Evolutionary conservation across 495 filamentous ascomycete genomes (phyloP).

Genomic region (Daldinia caldariorum): DNA sequence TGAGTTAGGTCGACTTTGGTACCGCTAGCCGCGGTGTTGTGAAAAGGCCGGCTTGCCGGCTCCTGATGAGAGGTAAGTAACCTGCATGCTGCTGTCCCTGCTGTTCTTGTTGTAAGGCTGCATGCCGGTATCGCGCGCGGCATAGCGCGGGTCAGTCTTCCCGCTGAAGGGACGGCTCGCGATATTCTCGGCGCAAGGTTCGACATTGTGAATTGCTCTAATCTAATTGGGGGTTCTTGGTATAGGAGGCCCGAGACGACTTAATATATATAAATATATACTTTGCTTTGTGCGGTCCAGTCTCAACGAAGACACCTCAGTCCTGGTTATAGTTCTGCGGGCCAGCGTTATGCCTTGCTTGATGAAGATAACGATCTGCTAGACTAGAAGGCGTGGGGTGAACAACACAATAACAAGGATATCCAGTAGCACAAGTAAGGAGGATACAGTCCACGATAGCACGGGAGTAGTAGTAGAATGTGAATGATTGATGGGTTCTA

Average conservation of each 20-base stretch:
- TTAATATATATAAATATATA: conserved; percentile 18
- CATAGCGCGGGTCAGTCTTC: conserved; percentile 33
- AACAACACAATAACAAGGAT: conserved; percentile 6
- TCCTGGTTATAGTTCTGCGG: conserved; percentile 11
- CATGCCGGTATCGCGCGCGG: conserved; percentile 24
- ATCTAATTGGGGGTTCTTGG: neutral
- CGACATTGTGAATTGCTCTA: conserved; percentile 38
- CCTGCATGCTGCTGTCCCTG: conserved; percentile 11
- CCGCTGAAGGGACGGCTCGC: conserved; percentile 36
- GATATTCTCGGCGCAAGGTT: conserved; percentile 32
- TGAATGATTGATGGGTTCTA: conserved; percentile 12
- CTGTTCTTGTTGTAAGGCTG: conserved; percentile 20
- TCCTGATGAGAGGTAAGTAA: conserved; percentile 14
- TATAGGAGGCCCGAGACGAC: neutral
- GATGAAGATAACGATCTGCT: conserved; percentile 12
- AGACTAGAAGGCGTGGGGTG: conserved; percentile 5
- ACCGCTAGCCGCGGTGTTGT: conserved; percentile 15
- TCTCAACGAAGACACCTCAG: conserved; percentile 1
- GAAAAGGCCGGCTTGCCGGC: conserved; percentile 25
- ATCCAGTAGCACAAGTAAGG: conserved; percentile 8
- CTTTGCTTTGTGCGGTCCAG: neutral
- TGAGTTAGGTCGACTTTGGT: conserved; percentile 7
- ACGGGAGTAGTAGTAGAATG: conserved; percentile 8
- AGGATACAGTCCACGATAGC: neutral
- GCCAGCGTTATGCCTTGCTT: conserved; percentile 21